phyloP scores from a whole-genome alignment of 1,284 basidiomycete species.

The Coniferiporia weirii region DNA sequence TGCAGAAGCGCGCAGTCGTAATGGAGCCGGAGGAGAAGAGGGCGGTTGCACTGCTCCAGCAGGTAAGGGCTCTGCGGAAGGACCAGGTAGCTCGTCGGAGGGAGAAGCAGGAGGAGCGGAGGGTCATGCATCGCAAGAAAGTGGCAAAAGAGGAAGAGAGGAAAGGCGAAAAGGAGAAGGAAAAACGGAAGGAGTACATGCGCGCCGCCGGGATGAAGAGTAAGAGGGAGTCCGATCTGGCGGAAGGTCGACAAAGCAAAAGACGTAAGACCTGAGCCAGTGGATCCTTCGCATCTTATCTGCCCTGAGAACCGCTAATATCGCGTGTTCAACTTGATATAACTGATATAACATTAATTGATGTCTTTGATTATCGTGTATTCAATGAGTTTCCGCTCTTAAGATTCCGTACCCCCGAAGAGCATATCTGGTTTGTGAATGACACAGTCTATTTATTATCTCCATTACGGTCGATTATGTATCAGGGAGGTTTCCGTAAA shows the following conservation, averaged over 20 bases:
- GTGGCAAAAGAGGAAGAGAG: constrained; percentile 62
- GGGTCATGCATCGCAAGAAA: constrained; percentile 60
- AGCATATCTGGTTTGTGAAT: background rate
- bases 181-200: constrained; percentile 78
- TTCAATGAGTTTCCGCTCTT: no score
- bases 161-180: constrained; percentile 70
- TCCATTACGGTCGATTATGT: background rate
- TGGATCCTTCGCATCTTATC: background rate
- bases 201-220: constrained; percentile 66
- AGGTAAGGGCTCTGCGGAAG: constrained; percentile 89
- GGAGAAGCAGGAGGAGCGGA: constrained; percentile 79
- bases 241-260: constrained; percentile 53
- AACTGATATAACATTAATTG: no score
- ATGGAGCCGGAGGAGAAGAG: constrained; percentile 94
- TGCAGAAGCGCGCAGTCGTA: constrained; percentile 91
- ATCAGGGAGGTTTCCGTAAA: background rate
- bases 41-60: constrained; percentile 89
- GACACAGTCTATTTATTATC: background rate
- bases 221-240: constrained; percentile 56
- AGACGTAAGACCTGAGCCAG: constrained; percentile 33
- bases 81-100: constrained; percentile 75
- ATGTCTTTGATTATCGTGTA: no score
- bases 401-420: no score
- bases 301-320: background rate
- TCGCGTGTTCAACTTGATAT: background rate